phyloP scores from a whole-genome alignment of 2,329 filamentous ascomycete genomes.

The Arachnomyces sp. region DNA sequence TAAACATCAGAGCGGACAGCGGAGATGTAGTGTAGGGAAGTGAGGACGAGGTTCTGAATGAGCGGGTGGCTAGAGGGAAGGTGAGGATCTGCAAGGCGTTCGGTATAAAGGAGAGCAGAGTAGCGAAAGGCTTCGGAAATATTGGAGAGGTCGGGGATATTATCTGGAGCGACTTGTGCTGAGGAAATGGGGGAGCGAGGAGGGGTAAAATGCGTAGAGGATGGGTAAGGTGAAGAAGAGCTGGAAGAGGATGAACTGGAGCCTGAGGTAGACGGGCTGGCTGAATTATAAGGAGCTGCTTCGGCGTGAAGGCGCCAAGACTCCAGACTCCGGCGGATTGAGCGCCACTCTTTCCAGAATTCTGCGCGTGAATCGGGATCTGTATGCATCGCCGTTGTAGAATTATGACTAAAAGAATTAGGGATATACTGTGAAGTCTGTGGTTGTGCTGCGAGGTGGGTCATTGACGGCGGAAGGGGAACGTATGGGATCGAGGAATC shows the following conservation, averaged over 20 bases:
- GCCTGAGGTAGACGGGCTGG: too few species aligned
- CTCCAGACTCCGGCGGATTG: constrained; percentile 66
- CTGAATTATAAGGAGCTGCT: too few species aligned
- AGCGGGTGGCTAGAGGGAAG: constrained; percentile 65
- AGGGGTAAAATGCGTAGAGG: constrained; percentile 22
- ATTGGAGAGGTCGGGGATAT: constrained; percentile 67
- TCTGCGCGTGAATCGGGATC: constrained; percentile 49
- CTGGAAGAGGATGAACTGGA: constrained; percentile 7
- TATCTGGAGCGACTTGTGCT: constrained; percentile 43
- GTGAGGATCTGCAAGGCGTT: constrained; percentile 72
- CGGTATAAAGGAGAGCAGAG: constrained; percentile 79
- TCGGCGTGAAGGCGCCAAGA: constrained; percentile 66
- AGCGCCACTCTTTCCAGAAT: constrained; percentile 72
- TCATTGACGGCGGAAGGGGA: constrained; percentile 28
- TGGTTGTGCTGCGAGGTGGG: constrained; percentile 14
- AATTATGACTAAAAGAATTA: too few species aligned
- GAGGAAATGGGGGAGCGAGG: constrained; percentile 13
- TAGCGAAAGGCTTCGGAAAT: constrained; percentile 88
- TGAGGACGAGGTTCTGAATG: constrained; percentile 75
- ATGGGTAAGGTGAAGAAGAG: constrained; percentile 9
- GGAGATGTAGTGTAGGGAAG: constrained; percentile 75
- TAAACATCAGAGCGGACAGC: constrained; percentile 80
- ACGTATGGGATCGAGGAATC: constrained; percentile 20
- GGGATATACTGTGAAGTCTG: too few species aligned
- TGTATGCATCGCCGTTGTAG: too few species aligned